Evolutionary conservation across 371 early-diverging fungal species (phyloP), one percentile per base, ranked within the genome.

Genomic region (Actinomucor elegans): DNA sequence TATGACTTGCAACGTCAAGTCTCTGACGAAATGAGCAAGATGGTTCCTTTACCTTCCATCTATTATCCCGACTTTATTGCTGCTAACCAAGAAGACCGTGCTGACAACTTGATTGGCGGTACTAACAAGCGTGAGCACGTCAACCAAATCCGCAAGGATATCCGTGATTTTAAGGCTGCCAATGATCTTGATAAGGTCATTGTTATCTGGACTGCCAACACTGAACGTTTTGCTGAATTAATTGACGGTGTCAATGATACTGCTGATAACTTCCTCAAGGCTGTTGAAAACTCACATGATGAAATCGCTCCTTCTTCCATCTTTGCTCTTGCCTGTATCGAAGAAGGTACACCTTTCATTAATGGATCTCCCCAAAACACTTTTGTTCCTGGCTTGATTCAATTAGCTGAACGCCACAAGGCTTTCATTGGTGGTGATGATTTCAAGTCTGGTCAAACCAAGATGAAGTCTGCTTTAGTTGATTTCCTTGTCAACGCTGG

Each of bases 321-420:
- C 75, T 98, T 96, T 72, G 97, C 98, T 43, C 75, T 95, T 44
- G 98, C 98, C 35, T 91, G 91, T 69, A 93, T 98, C 61, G 88
- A 94, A 59, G 97, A 97, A 83, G 84, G 84, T 55, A 80, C 88
- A 27, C 94, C 96, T 34, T 98, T 98, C 75, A 90, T 98, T 81
- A 98, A 98, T 79, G 98, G 98, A 23, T 91, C 92, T 38, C 98
- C 98, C 42, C 98, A 98, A 73, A 98, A 98, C 88, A 96, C 98
- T 51, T 94, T 98, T 70, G 96, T 96, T 26, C 96, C 96, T 17
- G 97, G 97, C 59, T 85, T 87, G 50, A 77, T 96, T 24, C 85
- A 88, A 60, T 82, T 97, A 21, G 96, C 97, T 51, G 91, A 92
- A 67, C 88, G 86, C 47, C 76, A 95, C 59, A 81, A 80, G 56